Conservation (phyloP, 2,329 filamentous ascomycete species). For the Graphilbum fragrans region DNA sequence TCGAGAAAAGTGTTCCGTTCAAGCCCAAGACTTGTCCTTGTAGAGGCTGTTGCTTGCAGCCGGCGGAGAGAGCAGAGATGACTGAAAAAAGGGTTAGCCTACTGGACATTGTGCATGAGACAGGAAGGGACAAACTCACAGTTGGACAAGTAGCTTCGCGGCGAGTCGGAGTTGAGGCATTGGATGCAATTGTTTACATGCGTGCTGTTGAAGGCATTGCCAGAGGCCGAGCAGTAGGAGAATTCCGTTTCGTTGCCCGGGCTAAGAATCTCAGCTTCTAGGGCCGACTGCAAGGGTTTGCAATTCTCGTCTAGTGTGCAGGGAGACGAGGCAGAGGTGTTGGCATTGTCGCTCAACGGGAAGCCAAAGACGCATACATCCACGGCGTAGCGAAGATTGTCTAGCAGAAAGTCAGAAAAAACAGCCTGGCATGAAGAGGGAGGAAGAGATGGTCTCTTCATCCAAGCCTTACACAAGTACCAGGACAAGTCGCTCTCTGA, state of each 20-base stretch:
- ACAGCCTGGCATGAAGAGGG: background rate
- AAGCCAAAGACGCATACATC: conserved; percentile 32
- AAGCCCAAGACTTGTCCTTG: conserved; percentile 26
- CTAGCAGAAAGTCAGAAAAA: conserved; percentile 14
- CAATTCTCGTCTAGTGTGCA: conserved; percentile 32
- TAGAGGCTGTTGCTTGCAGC: conserved; percentile 31
- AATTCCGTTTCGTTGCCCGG: conserved; percentile 16
- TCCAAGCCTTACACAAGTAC: conserved; percentile 34
- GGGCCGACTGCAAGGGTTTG: conserved; percentile 22
- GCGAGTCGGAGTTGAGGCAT: conserved; percentile 27
- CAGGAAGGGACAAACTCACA: conserved; percentile 23
- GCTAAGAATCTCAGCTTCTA: conserved; percentile 21
- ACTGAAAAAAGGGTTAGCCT: conserved; percentile 20
- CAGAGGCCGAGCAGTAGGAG: conserved; percentile 28
- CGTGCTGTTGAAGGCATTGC: conserved; percentile 18
- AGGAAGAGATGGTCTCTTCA: background rate
- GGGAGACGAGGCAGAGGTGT: conserved; percentile 26
- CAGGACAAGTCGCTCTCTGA: conserved; percentile 29
- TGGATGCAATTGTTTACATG: conserved; percentile 24
- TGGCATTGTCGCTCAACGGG: conserved; percentile 14
- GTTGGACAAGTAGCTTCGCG: conserved; percentile 33
- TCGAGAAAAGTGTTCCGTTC: conserved; percentile 29
- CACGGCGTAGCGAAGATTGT: conserved; percentile 36
- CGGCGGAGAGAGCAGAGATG: conserved; percentile 32
- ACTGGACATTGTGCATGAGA: background rate